Percentiles rank a stretch among this genome's conserved stretches.
Evolutionary conservation across 192 early-diverging fungal genomes (phyloP).

Genomic region (Podochytrium sp.): DNA sequence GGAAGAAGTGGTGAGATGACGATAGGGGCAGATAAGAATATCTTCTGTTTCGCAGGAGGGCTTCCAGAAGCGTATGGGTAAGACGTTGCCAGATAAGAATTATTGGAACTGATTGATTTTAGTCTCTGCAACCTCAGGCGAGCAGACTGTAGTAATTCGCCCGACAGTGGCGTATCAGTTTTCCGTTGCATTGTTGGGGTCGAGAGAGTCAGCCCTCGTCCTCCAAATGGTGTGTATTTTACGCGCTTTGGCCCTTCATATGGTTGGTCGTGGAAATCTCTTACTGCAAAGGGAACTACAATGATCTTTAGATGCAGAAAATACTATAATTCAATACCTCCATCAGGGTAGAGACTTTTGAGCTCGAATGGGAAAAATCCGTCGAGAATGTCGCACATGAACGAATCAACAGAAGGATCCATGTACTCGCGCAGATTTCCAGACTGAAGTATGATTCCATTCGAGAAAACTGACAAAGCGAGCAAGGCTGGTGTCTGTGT

Average conservation of each 20-base stretch:
- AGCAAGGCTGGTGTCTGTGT: conserved; percentile 2
- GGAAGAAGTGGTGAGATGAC: too few relatives aligned
- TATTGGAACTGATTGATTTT: too few relatives aligned
- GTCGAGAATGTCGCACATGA: conserved; percentile 45
- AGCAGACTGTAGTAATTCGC: too few relatives aligned
- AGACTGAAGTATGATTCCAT: conserved; percentile 39
- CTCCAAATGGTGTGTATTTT: neutral
- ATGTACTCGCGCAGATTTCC: conserved; percentile 32
- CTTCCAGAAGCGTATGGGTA: too few relatives aligned
- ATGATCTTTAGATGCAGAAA: too few relatives aligned
- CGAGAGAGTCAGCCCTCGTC: neutral
- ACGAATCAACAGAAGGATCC: conserved; percentile 29
- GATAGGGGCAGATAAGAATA: too few relatives aligned
- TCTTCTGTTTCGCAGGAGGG: too few relatives aligned
- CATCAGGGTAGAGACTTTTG: conserved; percentile 41
- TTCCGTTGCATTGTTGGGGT: too few relatives aligned
- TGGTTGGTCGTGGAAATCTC: neutral
- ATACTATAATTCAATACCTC: conserved; percentile 7
- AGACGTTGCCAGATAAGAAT: too few relatives aligned
- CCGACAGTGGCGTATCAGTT: too few relatives aligned
- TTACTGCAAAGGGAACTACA: neutral
- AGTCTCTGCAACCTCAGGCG: too few relatives aligned
- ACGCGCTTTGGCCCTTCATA: neutral
- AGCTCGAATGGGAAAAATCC: conserved; percentile 52
- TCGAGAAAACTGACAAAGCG: conserved; percentile 30